Percentiles rank a stretch among this genome's conserved stretches.
phyloP scores from a whole-genome alignment of 352 stramenopile species.

The Globisporangium heterothallicum region DNA sequence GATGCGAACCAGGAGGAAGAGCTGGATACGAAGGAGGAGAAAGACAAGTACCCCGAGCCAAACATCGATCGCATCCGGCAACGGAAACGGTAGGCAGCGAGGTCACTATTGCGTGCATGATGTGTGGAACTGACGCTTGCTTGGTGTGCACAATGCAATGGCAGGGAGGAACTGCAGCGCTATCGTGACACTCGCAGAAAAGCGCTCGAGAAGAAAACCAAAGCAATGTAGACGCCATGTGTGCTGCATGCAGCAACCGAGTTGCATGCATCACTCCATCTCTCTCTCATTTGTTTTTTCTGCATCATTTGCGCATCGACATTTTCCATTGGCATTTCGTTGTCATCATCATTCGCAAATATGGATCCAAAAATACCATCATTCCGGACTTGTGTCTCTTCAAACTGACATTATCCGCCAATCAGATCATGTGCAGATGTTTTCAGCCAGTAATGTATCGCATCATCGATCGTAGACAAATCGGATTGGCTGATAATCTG shows the following conservation, averaged over 20 bases:
- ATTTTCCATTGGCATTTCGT: too few relatives aligned
- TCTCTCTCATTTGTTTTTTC: too few relatives aligned
- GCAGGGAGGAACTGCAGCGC: slow-evolving; percentile 57
- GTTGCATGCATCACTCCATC: neutral
- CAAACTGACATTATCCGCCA: neutral
- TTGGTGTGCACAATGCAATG: neutral
- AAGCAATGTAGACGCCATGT: slow-evolving; percentile 13
- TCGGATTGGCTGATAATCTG: neutral
- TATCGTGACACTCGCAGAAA: slow-evolving; percentile 60
- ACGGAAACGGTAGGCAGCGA: slow-evolving; percentile 58
- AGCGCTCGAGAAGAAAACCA: slow-evolving; percentile 48
- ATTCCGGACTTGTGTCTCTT: neutral
- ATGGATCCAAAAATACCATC: neutral
- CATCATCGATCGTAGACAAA: too few relatives aligned
- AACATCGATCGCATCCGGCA: slow-evolving; percentile 65
- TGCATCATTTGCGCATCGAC: too few relatives aligned
- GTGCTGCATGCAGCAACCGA: neutral
- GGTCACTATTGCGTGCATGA: neutral
- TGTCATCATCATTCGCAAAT: neutral
- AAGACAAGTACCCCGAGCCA: slow-evolving; percentile 49
- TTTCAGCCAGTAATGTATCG: neutral
- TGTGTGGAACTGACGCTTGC: neutral
- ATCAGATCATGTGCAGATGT: neutral
- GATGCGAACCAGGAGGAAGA: slow-evolving; percentile 26
- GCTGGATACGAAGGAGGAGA: slow-evolving; percentile 21